Base-by-base conservation (phyloP, 2,329 filamentous ascomycete species). In the Colletotrichum abscissum region DNA sequence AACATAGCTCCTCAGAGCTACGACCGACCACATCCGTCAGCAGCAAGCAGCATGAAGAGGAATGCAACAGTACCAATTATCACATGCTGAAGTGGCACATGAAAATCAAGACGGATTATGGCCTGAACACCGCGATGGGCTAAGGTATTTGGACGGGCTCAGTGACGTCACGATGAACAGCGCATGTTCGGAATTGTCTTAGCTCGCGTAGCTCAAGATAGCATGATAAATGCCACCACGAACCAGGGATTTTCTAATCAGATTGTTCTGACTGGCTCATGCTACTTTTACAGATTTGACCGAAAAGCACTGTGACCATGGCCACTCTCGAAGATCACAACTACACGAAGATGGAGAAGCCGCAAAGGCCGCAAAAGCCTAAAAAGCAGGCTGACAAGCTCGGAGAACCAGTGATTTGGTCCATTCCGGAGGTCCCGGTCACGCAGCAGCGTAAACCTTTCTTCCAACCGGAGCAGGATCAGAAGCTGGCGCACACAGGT, bases 371-470 rank as follows among this genome's bases (percentile, higher is more conserved):
- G 19, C 42, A 22, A 1, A 49, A 49, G 19, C 42, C 42, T 22
- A n/a, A 22, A 19, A 49, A 49, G 2, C 14, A 58, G 3, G 35
- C 30, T 38, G 49, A 52, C 4, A 69, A 63, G 65, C 66, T 35
- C 4, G 22, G 46, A 16, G 56, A 68, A 49, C 30, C 67, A 14
- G 59, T 74, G n/a, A 35, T 67, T 8, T 42, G 30, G 35, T 72
- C 72, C 3, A 74, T 74, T 26, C 63, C 72, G 7, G 54, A 58
- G 22, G 79, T 78, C 0, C 76, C 76, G 4, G 76, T 81, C 5
- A 81, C 79, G 2, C 63, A 74, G 1, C 67, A 79, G 60, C 76
- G 80, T 11, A 78, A 77, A 38, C 79, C 79, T 0, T 82, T 81
- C 58, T 28, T 78, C 5, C 78, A 80, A 30, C 78, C 79, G 0